Base-by-base conservation (phyloP, 2,329 filamentous ascomycete species). In the Cladosporium sp. region DNA sequence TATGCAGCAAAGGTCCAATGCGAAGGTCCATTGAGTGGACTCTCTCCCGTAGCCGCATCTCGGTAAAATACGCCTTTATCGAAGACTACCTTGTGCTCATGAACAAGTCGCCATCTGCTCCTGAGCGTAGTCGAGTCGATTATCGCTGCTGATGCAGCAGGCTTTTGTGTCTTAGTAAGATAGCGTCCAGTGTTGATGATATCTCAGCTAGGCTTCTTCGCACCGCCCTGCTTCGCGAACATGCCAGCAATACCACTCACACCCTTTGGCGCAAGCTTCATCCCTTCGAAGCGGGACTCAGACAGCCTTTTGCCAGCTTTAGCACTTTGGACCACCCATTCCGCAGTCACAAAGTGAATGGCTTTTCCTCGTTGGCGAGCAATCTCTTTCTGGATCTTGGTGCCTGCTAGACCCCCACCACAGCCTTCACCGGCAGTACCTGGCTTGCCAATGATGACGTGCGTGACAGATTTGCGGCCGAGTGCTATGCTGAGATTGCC, bases 261-360 rank as follows among this genome's bases (percentile, higher is more conserved):
- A 3, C 81, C 79, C 63, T 79, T 82, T 0, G 81, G 71, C 6
- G 84, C 85, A 51, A 89, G 71, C 64, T 83, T 85, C 62, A 89
- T 70, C 42, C 78, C 81, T 34, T 83, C 79, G 69, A 92, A 96
- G 54, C 83, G 78, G 25, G 85, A 81, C 74, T 97, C 92, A 0
- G 88, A 80, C 40, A 95, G 77, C 56, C 91, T 80, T 70, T 83
- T 90, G 3, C 87, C 88, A 1, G 82, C 85, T 64, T 87, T 89
- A 64, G 96, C 80, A 70, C 90, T 92, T 69, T 95, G 89, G n/a
- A 96, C 74, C 5, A 90, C 84, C 90, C 91, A 97, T 65, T 95
- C 88, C 24, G 87, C 89, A 52, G 81, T 84, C 55, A 97, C 88
- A 71, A 88, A 93, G 74, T 87, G 92, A 52, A 96, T 80, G 24